Conservation (phyloP, 2,329 filamentous ascomycete genomes). For the Pyrenophora seminiperda region DNA sequence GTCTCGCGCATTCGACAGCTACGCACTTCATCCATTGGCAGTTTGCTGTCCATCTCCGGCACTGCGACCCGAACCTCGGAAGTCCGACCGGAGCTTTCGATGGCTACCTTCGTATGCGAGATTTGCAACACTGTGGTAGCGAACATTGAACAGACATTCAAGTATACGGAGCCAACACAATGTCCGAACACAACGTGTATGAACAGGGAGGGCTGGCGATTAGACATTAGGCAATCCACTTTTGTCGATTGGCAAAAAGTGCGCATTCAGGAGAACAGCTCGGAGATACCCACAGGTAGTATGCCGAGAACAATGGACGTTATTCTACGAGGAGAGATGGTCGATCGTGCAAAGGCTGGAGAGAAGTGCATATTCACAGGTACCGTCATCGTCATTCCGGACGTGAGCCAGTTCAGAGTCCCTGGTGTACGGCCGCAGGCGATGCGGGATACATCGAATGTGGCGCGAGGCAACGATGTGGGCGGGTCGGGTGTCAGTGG, state of each 20-base stretch:
- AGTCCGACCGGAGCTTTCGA: slow-evolving; percentile 88
- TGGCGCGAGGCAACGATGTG: slow-evolving; percentile 74
- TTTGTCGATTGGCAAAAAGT: slow-evolving; percentile 99
- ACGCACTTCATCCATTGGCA: slow-evolving; percentile 87
- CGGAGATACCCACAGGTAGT: slow-evolving; percentile 95
- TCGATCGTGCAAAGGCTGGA: slow-evolving; percentile 94
- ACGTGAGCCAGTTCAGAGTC: slow-evolving; percentile 91
- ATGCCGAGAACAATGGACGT: slow-evolving; percentile 99
- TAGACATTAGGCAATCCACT: slow-evolving; percentile 96
- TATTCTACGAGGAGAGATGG: slow-evolving; percentile 94
- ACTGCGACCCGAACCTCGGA: slow-evolving; percentile 97
- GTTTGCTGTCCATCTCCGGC: slow-evolving; percentile 92
- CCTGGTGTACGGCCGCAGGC: slow-evolving; percentile 84
- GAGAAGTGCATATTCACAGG: slow-evolving; percentile 99
- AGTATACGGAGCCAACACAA: slow-evolving; percentile 95
- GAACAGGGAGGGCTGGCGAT: slow-evolving; percentile 89
- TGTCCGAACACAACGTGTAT: slow-evolving; percentile 87
- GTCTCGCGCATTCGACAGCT: slow-evolving; percentile 85
- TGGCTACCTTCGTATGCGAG: slow-evolving; percentile 92
- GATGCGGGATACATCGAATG: slow-evolving; percentile 78
- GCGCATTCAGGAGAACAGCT: slow-evolving; percentile 96
- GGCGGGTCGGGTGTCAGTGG: slow-evolving; percentile 86
- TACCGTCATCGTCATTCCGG: slow-evolving; percentile 92
- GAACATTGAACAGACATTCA: slow-evolving; percentile 95
- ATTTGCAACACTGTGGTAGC: slow-evolving; percentile 81